Evolutionary conservation across 2,329 filamentous ascomycete species (phyloP).

Genomic region (Saccharata proteae): DNA sequence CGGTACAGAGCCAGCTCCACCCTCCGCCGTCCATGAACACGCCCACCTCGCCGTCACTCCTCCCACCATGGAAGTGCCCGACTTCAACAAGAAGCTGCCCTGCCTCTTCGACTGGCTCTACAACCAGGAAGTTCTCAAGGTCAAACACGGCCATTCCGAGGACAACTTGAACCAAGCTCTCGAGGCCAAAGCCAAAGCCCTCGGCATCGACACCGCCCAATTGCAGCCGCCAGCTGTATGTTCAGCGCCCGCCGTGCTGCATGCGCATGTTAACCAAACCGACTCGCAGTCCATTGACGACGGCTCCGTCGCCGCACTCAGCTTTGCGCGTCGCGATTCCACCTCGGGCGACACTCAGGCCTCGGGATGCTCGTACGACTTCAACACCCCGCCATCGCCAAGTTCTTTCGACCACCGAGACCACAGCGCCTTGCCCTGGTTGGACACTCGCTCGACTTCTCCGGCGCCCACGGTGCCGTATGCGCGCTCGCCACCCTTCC

Average conservation of each 20-base stretch:
- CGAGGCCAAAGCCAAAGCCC: conserved; percentile 2
- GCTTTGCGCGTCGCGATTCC: conserved; percentile 4
- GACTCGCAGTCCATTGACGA: too few species aligned
- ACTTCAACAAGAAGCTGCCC: too few species aligned
- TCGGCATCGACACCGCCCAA: conserved; percentile 4
- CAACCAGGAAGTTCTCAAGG: conserved; percentile 8
- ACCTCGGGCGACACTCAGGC: conserved; percentile 7
- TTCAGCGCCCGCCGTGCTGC: too few species aligned
- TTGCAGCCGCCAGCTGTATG: conserved; percentile 6
- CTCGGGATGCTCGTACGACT: conserved; percentile 7
- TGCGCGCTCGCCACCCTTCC: conserved; percentile 1
- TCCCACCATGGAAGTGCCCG: too few species aligned
- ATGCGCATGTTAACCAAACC: conserved; percentile 1
- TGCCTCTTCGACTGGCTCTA: conserved; percentile 7
- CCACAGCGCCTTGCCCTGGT: neutral
- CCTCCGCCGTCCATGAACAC: too few species aligned
- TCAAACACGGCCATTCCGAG: conserved; percentile 9
- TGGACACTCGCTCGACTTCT: neutral
- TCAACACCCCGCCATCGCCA: conserved; percentile 7
- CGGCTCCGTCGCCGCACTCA: neutral
- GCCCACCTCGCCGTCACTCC: too few species aligned
- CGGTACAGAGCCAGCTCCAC: too few species aligned
- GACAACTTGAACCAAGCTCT: conserved; percentile 7
- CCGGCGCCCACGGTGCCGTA: conserved; percentile 2
- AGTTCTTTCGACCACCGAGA: conserved; percentile 5